Evolutionary conservation across 257 asterid species (phyloP).

Genomic region (Fraxinus anomala): DNA sequence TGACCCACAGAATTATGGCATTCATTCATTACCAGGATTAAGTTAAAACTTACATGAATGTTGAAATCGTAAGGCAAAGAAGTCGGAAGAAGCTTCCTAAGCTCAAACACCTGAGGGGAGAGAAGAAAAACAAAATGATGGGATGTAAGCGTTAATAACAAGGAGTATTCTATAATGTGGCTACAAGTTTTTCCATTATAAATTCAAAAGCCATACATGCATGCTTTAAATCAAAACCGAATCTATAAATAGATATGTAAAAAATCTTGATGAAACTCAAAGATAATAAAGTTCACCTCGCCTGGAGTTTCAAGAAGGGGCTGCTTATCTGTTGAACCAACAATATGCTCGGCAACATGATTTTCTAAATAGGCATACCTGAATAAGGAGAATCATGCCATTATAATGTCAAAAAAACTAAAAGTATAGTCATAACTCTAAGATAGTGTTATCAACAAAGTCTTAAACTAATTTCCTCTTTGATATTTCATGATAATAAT

Average conservation of each 20-base stretch:
- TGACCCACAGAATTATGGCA: not conserved
- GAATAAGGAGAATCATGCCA: conserved; percentile 27
- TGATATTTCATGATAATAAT: conserved; percentile 1
- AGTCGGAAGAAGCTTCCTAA: conserved; percentile 90
- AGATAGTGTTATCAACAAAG: not conserved
- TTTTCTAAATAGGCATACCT: conserved; percentile 69
- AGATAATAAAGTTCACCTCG: conserved; percentile 50
- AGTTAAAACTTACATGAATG: conserved; percentile 64
- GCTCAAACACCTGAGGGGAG: conserved; percentile 73
- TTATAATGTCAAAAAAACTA: conserved; percentile 13
- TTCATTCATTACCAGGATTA: not conserved
- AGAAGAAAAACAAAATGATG: conserved; percentile 14
- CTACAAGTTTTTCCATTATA: not conserved
- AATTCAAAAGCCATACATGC: not conserved
- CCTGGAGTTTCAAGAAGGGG: conserved; percentile 93
- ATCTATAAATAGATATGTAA: not conserved
- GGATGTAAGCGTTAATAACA: not conserved
- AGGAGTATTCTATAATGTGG: not conserved
- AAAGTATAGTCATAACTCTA: not conserved
- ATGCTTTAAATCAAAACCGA: not conserved
- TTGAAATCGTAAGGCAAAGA: conserved; percentile 82
- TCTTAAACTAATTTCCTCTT: not conserved
- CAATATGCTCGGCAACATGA: conserved; percentile 49
- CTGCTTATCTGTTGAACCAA: conserved; percentile 73
- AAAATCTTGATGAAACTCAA: not conserved